phyloP scores from a whole-genome alignment of 176 grass and related monocot species.

The Rhynchospora breviuscula region DNA sequence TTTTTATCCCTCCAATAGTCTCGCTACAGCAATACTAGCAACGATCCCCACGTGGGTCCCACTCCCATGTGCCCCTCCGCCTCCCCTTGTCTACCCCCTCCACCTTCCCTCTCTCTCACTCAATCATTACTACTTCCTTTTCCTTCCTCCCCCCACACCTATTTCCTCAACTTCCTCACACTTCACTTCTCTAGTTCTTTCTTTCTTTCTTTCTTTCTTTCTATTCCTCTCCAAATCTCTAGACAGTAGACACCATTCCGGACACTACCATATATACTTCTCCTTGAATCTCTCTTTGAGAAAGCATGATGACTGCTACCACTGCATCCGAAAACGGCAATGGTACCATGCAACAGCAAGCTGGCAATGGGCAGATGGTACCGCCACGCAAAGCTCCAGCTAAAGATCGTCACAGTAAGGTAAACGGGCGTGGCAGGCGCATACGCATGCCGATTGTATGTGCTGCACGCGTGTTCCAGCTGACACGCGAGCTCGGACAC shows the following conservation, averaged over 20 bases:
- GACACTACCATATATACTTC: background rate
- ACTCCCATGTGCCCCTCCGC: conserved; percentile 21
- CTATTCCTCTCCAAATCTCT: background rate
- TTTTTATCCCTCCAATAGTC: background rate
- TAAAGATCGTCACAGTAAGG: conserved; percentile 95
- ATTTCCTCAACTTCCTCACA: background rate
- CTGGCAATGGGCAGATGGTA: background rate
- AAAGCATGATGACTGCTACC: conserved; percentile 21
- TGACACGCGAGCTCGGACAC: conserved; percentile 87
- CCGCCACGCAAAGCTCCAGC: conserved; percentile 9
- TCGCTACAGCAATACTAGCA: conserved; percentile 8
- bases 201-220: background rate
- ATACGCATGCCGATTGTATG: conserved; percentile 98
- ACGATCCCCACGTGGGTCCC: conserved; percentile 2
- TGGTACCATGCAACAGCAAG: conserved; percentile 15
- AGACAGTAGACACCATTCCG: background rate
- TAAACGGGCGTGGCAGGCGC: conserved; percentile 78
- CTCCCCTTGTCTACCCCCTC: conserved; percentile 14
- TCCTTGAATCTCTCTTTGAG: background rate
- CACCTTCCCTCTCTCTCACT: background rate
- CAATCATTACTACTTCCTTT: conserved; percentile 11
- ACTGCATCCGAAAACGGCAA: conserved; percentile 1
- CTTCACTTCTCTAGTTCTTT: background rate
- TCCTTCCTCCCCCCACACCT: background rate
- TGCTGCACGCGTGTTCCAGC: conserved; percentile 89